These are phyloP conservation scores for Petrea volubilis DNA, from an alignment of 257 asterid species.

Conservation along the genomic window DNA sequence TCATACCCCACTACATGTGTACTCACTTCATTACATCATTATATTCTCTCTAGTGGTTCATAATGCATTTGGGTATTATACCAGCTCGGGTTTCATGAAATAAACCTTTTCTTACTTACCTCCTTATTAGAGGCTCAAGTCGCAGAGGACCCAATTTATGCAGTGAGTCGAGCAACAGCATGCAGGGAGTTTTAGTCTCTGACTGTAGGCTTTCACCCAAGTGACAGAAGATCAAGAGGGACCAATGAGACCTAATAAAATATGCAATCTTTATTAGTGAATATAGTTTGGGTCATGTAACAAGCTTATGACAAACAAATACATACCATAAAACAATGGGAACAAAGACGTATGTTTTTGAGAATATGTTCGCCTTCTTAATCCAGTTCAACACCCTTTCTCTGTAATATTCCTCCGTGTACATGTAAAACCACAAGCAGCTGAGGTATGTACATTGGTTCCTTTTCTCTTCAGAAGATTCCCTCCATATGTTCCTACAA, in stretches of 20 bases:
- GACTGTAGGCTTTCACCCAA: constrained; percentile 44
- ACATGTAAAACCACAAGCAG: constrained; percentile 38
- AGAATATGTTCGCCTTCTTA: constrained; percentile 35
- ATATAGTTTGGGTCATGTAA: not conserved
- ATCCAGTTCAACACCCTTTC: constrained; percentile 50
- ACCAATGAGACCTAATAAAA: constrained; percentile 66
- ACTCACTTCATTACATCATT: no score
- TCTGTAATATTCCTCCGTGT: constrained; percentile 7
- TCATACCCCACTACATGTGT: no score
- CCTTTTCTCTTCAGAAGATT: constrained; percentile 42
- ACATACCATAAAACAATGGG: constrained; percentile 56
- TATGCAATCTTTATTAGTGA: not conserved
- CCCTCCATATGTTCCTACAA: constrained; percentile 50
- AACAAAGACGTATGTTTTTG: constrained; percentile 50
- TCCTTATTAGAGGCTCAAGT: constrained; percentile 56
- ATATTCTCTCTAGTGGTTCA: no score
- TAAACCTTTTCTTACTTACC: constrained; percentile 33
- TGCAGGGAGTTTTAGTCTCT: constrained; percentile 42
- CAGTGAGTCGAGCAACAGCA: constrained; percentile 63
- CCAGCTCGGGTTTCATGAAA: no score
- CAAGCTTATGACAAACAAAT: not conserved
- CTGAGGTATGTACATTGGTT: constrained; percentile 31
- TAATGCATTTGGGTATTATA: no score
- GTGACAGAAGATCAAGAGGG: constrained; percentile 68
- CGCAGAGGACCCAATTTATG: constrained; percentile 27